Percentiles rank a stretch among this genome's conserved stretches.
Conservation (phyloP, 495 filamentous ascomycete genomes). For the Parmelia sp. region DNA sequence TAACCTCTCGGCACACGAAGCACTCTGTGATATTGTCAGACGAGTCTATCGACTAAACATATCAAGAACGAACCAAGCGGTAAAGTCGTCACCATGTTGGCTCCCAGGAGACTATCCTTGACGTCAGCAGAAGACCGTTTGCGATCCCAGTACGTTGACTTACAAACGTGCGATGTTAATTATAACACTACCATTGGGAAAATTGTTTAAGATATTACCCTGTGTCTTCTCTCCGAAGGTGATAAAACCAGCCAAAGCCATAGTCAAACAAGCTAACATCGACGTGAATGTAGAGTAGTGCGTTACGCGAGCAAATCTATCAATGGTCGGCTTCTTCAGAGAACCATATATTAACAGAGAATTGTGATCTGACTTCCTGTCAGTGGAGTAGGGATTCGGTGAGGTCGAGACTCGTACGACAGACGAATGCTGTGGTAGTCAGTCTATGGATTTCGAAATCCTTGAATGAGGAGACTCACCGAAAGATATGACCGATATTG, state of each 20-base stretch:
- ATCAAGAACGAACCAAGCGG: conserved; percentile 47
- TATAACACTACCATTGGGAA: conserved; percentile 79
- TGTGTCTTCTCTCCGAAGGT: conserved; percentile 86
- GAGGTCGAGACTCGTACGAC: conserved; percentile 48
- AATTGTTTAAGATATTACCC: conserved; percentile 97
- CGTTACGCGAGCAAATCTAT: conserved; percentile 86
- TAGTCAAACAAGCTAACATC: conserved; percentile 77
- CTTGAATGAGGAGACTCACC: conserved; percentile 19
- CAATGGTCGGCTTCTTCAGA: conserved; percentile 84
- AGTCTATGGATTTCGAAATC: not conserved
- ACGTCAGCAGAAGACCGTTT: conserved; percentile 23
- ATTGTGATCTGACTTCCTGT: conserved; percentile 64
- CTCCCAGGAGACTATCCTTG: conserved; percentile 67
- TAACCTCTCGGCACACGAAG: conserved; percentile 95
- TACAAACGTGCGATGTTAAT: conserved; percentile 88
- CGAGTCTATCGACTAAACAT: not conserved
- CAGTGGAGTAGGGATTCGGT: not conserved
- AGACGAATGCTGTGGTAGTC: conserved; percentile 67
- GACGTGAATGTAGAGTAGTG: conserved; percentile 87
- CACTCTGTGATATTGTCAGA: conserved; percentile 48
- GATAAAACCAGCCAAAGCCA: conserved; percentile 86
- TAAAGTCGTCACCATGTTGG: conserved; percentile 97
- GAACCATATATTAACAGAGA: conserved; percentile 96
- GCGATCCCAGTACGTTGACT: conserved; percentile 21
- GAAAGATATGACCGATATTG: conserved; percentile 96